Conservation (phyloP, 352 stramenopile species). For the Pythium folliculosum region DNA sequence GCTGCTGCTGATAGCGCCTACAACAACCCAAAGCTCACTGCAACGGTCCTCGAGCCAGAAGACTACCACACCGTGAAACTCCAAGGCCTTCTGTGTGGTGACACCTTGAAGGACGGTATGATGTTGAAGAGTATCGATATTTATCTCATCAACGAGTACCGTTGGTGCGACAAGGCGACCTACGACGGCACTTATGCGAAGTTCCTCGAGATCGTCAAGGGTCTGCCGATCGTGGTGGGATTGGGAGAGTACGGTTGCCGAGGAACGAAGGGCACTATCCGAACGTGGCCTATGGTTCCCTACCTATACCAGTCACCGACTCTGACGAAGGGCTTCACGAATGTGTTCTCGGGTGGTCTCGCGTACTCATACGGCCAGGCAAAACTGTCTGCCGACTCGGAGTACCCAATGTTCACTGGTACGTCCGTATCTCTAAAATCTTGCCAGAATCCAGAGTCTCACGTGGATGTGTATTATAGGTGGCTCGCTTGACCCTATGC, state of each 20-base stretch:
- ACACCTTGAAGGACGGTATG: conserved; percentile 80
- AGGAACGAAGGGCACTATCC: conserved; percentile 42
- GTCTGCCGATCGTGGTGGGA: conserved; percentile 78
- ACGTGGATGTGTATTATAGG: conserved; percentile 26
- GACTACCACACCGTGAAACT: conserved; percentile 84
- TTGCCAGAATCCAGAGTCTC: too few species aligned
- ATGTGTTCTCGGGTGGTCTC: conserved; percentile 81
- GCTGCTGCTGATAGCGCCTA: conserved; percentile 82
- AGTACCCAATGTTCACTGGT: conserved; percentile 86
- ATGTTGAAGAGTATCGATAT: conserved; percentile 88
- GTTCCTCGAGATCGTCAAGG: conserved; percentile 70
- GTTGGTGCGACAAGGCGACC: conserved; percentile 73
- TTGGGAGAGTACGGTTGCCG: conserved; percentile 87
- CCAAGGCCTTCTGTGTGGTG: conserved; percentile 82
- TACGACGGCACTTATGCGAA: conserved; percentile 74
- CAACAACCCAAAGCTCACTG: conserved; percentile 40
- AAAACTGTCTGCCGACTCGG: conserved; percentile 62
- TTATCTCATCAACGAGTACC: conserved; percentile 89
- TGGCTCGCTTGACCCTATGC: conserved; percentile 62
- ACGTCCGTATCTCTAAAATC: background rate
- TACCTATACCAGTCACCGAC: conserved; percentile 78
- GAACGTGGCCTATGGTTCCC: conserved; percentile 77
- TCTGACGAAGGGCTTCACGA: conserved; percentile 65
- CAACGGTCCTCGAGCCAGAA: conserved; percentile 45
- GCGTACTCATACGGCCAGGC: conserved; percentile 88